A percentile compares a stretch with the other conserved stretches of the same genome.
phyloP scores from a whole-genome alignment of 352 stramenopile species.

The Phytophthora boehmeriae region DNA sequence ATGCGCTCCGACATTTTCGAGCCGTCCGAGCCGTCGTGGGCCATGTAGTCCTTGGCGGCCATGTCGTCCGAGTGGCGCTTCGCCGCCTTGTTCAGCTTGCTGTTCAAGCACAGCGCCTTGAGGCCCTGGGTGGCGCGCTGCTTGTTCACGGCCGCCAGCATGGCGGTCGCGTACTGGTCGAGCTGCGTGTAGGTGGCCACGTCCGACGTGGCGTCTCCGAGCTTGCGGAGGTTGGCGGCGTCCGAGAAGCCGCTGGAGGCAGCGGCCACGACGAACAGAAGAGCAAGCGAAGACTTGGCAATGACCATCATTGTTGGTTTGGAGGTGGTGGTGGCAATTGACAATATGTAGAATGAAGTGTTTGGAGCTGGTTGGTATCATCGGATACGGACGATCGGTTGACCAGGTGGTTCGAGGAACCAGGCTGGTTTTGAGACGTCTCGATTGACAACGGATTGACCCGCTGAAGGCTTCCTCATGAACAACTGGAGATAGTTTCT shows the following conservation, averaged over 20 bases:
- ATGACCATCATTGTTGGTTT: constrained; percentile 1
- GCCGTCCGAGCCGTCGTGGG: constrained; percentile 46
- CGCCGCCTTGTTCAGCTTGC: constrained; percentile 30
- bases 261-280: background rate
- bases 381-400: no score
- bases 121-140: constrained; percentile 48
- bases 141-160: constrained; percentile 54
- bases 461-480: no score
- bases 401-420: no score
- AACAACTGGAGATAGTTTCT: no score
- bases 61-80: constrained; percentile 46
- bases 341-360: background rate
- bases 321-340: background rate
- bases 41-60: constrained; percentile 55
- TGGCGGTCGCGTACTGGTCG: constrained; percentile 10
- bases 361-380: background rate
- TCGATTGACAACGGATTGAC: no score
- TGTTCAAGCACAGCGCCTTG: constrained; percentile 42
- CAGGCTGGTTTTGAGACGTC: no score
- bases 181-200: background rate
- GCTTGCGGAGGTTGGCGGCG: background rate
- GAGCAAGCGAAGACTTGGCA: background rate
- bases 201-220: constrained; percentile 1
- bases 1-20: constrained; percentile 47
- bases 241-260: background rate